These are phyloP conservation scores for Phytophthora citricola DNA, from an alignment of 352 stramenopile genomes.

Conservation along the genomic window DNA sequence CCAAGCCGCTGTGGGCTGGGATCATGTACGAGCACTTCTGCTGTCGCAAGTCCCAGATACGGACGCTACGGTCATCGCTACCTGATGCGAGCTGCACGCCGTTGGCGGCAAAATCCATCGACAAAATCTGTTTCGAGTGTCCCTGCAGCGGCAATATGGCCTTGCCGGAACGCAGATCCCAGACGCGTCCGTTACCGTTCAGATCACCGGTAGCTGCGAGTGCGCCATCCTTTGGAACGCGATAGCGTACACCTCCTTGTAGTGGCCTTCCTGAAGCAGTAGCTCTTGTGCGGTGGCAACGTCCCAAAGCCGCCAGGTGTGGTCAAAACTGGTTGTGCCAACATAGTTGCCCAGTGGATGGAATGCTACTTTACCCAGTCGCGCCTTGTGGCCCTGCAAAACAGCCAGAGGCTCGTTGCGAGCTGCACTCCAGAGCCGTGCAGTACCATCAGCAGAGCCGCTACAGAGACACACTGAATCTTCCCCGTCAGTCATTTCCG, in stretches of 20 bases:
- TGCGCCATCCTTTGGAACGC: constrained; percentile 96
- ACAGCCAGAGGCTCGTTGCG: constrained; percentile 63
- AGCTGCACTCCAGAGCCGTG: constrained; percentile 71
- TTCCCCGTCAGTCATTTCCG: constrained; percentile 64
- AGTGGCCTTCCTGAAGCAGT: constrained; percentile 97
- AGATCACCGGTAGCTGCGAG: constrained; percentile 95
- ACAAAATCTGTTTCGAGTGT: constrained; percentile 96
- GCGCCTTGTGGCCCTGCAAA: constrained; percentile 74
- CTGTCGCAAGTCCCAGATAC: constrained; percentile 96
- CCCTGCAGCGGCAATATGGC: constrained; percentile 89
- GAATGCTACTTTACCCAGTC: constrained; percentile 92
- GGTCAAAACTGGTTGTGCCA: constrained; percentile 96
- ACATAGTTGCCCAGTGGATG: constrained; percentile 94
- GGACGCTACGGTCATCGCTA: constrained; percentile 96
- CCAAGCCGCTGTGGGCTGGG: constrained; percentile 94
- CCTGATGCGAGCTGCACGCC: constrained; percentile 94
- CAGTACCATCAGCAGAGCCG: constrained; percentile 80
- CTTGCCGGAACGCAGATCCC: constrained; percentile 97
- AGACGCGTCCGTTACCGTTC: constrained; percentile 93
- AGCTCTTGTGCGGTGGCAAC: constrained; percentile 92
- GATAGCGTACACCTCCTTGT: constrained; percentile 95
- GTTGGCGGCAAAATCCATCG: constrained; percentile 93
- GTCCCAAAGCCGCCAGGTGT: constrained; percentile 99
- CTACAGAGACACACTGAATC: constrained; percentile 76
- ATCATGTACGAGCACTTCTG: constrained; percentile 93